These are phyloP conservation scores for Aschersonia sp. DNA, from an alignment of 2,329 filamentous ascomycete genomes.

Conservation along the genomic window DNA sequence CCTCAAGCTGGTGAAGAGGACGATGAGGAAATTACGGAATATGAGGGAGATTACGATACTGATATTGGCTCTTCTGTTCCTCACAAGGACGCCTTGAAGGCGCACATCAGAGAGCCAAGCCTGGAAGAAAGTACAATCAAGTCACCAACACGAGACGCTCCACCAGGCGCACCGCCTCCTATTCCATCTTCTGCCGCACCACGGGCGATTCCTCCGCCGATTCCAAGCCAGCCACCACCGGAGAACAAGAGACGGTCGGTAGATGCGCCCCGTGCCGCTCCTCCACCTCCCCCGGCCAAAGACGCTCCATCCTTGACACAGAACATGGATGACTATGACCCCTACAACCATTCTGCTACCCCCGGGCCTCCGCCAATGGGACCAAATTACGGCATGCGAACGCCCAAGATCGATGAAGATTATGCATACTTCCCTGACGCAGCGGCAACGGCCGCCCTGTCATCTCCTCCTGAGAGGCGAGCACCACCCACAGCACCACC, in stretches of 20 bases:
- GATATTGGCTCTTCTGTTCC: conserved; percentile 91
- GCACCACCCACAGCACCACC: conserved; percentile 22
- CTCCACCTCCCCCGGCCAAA: conserved; percentile 33
- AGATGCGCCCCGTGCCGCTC: conserved; percentile 58
- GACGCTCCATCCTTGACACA: conserved; percentile 14
- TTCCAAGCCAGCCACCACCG: conserved; percentile 41
- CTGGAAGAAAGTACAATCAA: conserved; percentile 54
- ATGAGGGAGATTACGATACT: conserved; percentile 95
- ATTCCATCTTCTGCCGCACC: conserved; percentile 39
- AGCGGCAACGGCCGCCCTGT: conserved; percentile 26
- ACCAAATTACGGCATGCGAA: conserved; percentile 16
- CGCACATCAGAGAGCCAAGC: conserved; percentile 65
- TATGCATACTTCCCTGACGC: conserved; percentile 30
- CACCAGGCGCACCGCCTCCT: conserved; percentile 38
- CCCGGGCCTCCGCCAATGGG: conserved; percentile 10
- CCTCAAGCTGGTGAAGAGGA: conserved; percentile 43
- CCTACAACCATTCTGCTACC: conserved; percentile 38
- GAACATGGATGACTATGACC: conserved; percentile 56
- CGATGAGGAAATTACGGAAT: conserved; percentile 74
- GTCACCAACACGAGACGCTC: conserved; percentile 33
- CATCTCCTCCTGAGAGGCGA: conserved; percentile 23
- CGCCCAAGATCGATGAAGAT: conserved; percentile 30
- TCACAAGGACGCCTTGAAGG: conserved; percentile 83
- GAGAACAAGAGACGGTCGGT: conserved; percentile 45
- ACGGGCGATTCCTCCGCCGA: conserved; percentile 47